Percentiles rank a stretch among this genome's conserved stretches.
Evolutionary conservation across 768 basidiomycete genomes (phyloP).

Genomic region (Lactarius hengduanensis): DNA sequence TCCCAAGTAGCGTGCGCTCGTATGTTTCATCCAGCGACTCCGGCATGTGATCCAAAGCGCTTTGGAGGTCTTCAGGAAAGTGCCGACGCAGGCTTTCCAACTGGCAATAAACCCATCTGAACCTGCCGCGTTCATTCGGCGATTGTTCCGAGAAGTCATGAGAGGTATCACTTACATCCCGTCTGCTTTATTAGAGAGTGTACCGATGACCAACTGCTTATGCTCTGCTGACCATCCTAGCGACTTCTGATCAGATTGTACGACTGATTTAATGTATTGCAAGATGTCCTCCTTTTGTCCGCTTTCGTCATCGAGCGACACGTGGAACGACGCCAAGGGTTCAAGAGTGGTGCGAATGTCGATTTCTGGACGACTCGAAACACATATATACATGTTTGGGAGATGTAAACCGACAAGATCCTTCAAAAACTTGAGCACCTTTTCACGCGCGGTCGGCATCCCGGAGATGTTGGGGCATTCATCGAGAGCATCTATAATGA

Average conservation of each 20-base stretch:
- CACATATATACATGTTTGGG: too few species aligned
- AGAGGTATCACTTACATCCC: neutral
- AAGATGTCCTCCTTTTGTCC: neutral
- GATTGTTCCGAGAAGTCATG: neutral
- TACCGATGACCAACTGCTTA: neutral
- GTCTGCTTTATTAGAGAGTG: neutral
- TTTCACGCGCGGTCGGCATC: neutral
- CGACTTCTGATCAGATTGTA: neutral
- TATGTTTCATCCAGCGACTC: neutral
- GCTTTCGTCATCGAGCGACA: constrained; percentile 5
- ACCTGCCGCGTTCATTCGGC: neutral
- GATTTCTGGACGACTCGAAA: too few species aligned
- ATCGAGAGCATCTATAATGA: neutral
- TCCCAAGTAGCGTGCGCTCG: neutral
- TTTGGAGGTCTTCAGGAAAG: neutral
- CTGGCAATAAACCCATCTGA: constrained; percentile 1
- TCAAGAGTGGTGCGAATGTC: too few species aligned
- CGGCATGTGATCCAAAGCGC: neutral
- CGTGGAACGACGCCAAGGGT: too few species aligned
- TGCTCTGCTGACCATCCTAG: neutral
- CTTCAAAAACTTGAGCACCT: too few species aligned
- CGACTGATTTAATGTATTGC: neutral
- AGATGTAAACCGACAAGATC: too few species aligned
- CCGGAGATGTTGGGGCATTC: too few species aligned
- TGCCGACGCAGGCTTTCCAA: neutral